phyloP scores from a whole-genome alignment of 192 early-diverging fungal genomes.

The Piromyces finnis region DNA sequence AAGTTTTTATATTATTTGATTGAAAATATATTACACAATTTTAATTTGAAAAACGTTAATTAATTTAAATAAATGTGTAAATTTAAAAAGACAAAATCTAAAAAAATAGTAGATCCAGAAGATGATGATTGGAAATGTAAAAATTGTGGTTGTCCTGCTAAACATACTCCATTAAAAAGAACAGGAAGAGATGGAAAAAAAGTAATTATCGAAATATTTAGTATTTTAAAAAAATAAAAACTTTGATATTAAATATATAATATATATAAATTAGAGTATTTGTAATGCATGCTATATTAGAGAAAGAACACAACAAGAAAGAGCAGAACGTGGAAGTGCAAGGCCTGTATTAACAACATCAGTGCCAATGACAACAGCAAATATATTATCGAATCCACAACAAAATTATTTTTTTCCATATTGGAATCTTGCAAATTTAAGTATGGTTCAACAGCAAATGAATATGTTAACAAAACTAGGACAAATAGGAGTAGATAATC shows the following conservation, averaged over 20 bases:
- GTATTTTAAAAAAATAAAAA: no score
- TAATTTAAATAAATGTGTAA: no score
- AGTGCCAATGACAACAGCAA: background rate
- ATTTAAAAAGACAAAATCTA: background rate
- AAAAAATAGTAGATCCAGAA: background rate
- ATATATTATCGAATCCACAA: background rate
- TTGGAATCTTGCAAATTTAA: background rate
- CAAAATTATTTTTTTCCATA: background rate
- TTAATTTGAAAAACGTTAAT: no score
- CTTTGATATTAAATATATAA: no score
- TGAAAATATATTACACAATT: no score
- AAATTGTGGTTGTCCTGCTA: background rate
- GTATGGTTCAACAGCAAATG: background rate
- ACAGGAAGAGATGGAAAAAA: background rate
- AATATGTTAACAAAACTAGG: background rate
- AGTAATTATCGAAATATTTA: background rate
- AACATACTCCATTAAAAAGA: background rate
- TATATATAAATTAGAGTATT: background rate
- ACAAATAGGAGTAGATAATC: background rate
- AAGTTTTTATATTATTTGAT: no score
- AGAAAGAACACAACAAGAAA: background rate
- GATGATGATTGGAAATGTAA: background rate
- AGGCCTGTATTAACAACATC: background rate
- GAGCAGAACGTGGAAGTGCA: background rate
- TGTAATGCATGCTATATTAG: background rate